These are phyloP conservation scores for Yarrowia sp. DNA, from an alignment of 805 yeast species.

Conservation along the genomic window DNA sequence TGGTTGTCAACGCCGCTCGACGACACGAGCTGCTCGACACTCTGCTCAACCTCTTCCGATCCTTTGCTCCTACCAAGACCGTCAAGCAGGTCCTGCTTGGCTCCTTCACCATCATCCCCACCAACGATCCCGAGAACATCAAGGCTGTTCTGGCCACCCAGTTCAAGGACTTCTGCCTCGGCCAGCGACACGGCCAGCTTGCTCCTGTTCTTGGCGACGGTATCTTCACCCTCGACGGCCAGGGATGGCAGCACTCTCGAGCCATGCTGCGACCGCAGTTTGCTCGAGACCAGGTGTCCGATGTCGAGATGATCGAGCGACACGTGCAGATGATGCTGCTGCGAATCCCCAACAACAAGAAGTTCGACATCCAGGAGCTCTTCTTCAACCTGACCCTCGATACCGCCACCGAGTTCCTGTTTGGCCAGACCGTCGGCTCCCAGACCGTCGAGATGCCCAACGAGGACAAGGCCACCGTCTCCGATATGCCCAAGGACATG, in stretches of 20 bases:
- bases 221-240: conserved; percentile 41
- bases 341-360: conserved; percentile 23
- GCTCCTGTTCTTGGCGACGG: conserved; percentile 40
- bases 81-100: conserved; percentile 13
- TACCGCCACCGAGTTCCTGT: conserved; percentile 40
- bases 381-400: conserved; percentile 39
- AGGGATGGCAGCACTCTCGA: conserved; percentile 42
- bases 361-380: conserved; percentile 36
- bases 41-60: not conserved
- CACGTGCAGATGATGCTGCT: conserved; percentile 34
- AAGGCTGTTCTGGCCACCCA: conserved; percentile 38
- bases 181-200: conserved; percentile 34
- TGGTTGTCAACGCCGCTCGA: conserved; percentile 8
- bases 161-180: conserved; percentile 38
- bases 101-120: conserved; percentile 27
- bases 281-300: conserved; percentile 38
- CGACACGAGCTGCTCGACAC: conserved; percentile 3
- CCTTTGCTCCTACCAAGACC: conserved; percentile 14
- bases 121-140: conserved; percentile 39
- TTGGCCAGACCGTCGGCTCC: conserved; percentile 37
- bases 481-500: conserved; percentile 29
- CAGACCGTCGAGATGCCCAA: conserved; percentile 29
- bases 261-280: conserved; percentile 42
- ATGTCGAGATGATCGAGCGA: conserved; percentile 33
- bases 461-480: conserved; percentile 27